Evolutionary conservation across 75 land plant species (phyloP).

Genomic region (Selaginella moellendorffii): DNA sequence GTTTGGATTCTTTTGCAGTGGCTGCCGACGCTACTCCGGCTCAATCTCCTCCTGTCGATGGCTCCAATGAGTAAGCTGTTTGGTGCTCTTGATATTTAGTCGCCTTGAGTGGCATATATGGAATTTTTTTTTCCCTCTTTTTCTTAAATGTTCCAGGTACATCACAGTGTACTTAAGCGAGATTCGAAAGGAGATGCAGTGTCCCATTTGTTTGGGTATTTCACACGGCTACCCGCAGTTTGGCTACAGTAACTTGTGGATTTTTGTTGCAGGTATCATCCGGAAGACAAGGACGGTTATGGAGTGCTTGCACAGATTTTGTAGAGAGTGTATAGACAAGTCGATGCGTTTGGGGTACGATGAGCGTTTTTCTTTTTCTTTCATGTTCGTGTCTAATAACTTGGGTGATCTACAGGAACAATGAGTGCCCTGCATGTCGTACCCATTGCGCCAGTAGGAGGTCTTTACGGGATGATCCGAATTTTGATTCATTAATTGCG

Average conservation of each 20-base stretch:
- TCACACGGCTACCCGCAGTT: constrained; percentile 2
- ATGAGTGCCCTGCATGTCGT: constrained; percentile 97
- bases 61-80: neutral
- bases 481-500: constrained; percentile 83
- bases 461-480: constrained; percentile 95
- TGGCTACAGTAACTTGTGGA: constrained; percentile 13
- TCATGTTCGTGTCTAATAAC: no score
- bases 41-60: neutral
- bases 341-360: constrained; percentile 87
- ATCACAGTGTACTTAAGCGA: constrained; percentile 30
- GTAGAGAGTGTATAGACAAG: constrained; percentile 94
- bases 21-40: neutral
- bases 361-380: neutral
- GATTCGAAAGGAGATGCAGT: constrained; percentile 49
- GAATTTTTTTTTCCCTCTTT: neutral
- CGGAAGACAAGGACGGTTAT: constrained; percentile 90
- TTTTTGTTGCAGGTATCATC: constrained; percentile 60
- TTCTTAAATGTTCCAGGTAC: constrained; percentile 16
- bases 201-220: constrained; percentile 49
- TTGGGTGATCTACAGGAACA: constrained; percentile 46
- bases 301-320: constrained; percentile 95
- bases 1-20: neutral
- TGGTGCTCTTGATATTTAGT: neutral
- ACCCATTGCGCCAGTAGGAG: constrained; percentile 99
- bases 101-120: neutral